phyloP scores from a whole-genome alignment of 2,329 filamentous ascomycete species.

The Paramyrothecium sp. region DNA sequence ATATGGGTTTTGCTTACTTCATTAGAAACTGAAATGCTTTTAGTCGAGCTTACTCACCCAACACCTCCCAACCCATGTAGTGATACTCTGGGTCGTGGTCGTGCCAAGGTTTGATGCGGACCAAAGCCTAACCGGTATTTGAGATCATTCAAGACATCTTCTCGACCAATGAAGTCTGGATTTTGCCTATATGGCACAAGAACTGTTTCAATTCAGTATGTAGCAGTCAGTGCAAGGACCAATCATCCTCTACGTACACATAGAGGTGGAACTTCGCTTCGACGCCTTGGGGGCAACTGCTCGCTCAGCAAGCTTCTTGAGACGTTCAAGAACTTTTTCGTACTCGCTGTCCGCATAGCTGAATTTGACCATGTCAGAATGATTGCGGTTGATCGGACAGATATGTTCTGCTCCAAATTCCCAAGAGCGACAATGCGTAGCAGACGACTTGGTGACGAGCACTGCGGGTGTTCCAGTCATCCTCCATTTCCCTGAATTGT shows the following conservation, averaged over 20 bases:
- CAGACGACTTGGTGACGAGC: constrained; percentile 19
- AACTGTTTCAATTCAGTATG: constrained; percentile 3
- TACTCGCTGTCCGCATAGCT: constrained; percentile 15
- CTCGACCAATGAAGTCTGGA: not conserved
- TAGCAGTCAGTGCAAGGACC: not conserved
- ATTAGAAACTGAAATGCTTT: not conserved
- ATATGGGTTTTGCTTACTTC: not conserved
- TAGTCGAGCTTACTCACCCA: not conserved
- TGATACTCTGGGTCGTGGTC: not conserved
- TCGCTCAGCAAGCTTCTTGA: not conserved
- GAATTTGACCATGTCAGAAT: constrained; percentile 24
- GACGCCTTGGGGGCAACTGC: not conserved
- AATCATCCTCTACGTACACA: not conserved
- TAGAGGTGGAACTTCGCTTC: not conserved
- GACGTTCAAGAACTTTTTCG: not conserved
- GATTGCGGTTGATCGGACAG: constrained; percentile 11
- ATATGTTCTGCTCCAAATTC: constrained; percentile 17
- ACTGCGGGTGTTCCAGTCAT: constrained; percentile 17
- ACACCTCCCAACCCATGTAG: not conserved
- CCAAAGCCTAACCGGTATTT: not conserved
- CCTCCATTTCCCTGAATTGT: constrained; percentile 14
- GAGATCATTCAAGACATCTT: not conserved
- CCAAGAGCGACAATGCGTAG: constrained; percentile 19
- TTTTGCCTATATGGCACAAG: not conserved
- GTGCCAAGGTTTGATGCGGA: not conserved